These are phyloP conservation scores for Melaleuca quinquenervia DNA, from an alignment of 345 rosid species.

Conservation along the genomic window DNA sequence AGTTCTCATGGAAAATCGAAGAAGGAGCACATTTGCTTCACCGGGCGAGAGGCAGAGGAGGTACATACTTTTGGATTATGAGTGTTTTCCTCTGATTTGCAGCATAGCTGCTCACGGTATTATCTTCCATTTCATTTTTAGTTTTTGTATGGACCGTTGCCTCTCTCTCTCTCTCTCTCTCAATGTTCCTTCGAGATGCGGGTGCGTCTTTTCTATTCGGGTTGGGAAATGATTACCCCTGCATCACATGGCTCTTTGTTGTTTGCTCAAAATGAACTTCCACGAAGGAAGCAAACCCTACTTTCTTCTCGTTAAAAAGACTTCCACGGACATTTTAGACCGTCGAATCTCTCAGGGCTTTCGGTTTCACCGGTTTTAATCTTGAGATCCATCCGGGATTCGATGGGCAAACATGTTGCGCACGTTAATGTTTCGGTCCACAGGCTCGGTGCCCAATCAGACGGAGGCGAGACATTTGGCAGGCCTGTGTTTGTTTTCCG, in stretches of 20 bases:
- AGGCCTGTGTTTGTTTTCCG: background rate
- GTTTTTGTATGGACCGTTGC: background rate
- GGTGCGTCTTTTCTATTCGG: background rate
- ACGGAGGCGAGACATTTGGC: background rate
- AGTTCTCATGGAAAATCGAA: too few species aligned
- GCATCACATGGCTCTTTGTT: background rate
- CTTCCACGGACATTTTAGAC: background rate
- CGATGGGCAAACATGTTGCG: background rate
- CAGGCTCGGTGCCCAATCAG: background rate
- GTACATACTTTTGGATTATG: background rate
- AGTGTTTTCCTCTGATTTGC: background rate
- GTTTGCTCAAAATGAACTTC: background rate
- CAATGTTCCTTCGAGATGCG: background rate
- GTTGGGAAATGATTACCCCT: background rate
- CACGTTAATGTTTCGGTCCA: background rate
- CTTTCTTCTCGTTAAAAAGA: background rate
- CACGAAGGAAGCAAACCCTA: background rate
- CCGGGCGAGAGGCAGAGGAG: background rate
- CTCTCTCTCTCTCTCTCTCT: background rate
- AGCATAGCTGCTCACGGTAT: background rate
- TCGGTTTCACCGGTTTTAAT: too few species aligned
- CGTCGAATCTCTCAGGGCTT: too few species aligned
- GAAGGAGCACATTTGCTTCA: background rate
- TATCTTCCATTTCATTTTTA: background rate
- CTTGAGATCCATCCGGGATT: too few species aligned